Conservation (phyloP, 805 yeast species). For the Cyberlindnera suaveolens region DNA sequence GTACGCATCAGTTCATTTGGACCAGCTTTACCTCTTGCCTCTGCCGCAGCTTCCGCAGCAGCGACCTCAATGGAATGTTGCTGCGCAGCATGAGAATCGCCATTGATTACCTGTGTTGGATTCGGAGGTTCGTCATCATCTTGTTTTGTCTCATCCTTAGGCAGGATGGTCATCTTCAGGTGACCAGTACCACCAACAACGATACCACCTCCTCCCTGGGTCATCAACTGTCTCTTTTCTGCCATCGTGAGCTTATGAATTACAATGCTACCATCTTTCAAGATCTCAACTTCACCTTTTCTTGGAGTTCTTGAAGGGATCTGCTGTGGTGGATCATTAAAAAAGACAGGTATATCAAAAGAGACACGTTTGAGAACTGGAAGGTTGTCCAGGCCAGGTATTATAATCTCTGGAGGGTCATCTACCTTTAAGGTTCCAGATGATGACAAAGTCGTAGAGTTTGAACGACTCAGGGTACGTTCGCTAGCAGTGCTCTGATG, state of each 20-base stretch:
- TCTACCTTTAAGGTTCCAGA: neutral
- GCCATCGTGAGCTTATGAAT: conserved; percentile 50
- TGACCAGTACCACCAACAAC: conserved; percentile 80
- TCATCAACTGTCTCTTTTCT: conserved; percentile 40
- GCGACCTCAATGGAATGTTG: conserved; percentile 27
- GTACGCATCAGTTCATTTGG: conserved; percentile 27
- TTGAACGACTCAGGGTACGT: conserved; percentile 3
- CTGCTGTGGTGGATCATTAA: conserved; percentile 88
- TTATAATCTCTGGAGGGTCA: conserved; percentile 14
- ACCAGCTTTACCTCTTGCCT: conserved; percentile 28
- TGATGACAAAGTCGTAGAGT: conserved; percentile 1
- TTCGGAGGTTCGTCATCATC: conserved; percentile 18
- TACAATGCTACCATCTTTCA: conserved; percentile 46
- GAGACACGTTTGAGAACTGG: conserved; percentile 55
- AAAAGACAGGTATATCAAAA: conserved; percentile 71
- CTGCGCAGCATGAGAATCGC: conserved; percentile 8
- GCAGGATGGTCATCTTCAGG: conserved; percentile 34
- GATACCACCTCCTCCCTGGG: conserved; percentile 52
- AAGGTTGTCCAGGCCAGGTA: conserved; percentile 37
- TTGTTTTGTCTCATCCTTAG: neutral
- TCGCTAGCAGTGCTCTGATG: conserved; percentile 6
- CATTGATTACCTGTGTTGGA: neutral
- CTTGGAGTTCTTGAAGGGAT: conserved; percentile 83
- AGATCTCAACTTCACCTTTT: conserved; percentile 70
- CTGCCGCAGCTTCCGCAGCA: conserved; percentile 33